Evolutionary conservation across 2,329 filamentous ascomycete genomes (phyloP).

Genomic region (Dactylellina drechsleri): DNA sequence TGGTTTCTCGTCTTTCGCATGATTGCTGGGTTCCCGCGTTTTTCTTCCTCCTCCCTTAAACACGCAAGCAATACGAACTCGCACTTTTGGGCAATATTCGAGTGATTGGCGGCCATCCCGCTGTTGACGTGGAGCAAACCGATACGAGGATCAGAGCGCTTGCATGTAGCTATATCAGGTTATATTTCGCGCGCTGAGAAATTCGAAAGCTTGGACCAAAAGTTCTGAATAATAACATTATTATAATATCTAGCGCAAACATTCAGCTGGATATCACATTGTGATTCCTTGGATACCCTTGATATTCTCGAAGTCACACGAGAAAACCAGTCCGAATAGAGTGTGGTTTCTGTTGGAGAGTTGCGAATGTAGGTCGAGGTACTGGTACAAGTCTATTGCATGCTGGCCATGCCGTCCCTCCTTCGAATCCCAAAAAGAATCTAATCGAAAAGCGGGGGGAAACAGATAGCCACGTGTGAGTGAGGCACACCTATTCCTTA

Average conservation of each 20-base stretch:
- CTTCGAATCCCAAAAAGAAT: constrained; percentile 28
- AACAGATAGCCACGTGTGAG: constrained; percentile 44
- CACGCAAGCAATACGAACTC: too few species aligned
- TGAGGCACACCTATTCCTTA: constrained; percentile 25
- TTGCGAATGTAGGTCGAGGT: constrained; percentile 33
- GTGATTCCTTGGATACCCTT: constrained; percentile 39
- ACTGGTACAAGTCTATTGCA: constrained; percentile 53
- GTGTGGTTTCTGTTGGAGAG: background rate
- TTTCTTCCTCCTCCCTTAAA: too few species aligned
- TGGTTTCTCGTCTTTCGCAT: too few species aligned
- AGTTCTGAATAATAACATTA: constrained; percentile 19
- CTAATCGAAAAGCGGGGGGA: constrained; percentile 52
- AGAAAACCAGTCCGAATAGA: background rate
- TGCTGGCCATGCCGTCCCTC: constrained; percentile 8
- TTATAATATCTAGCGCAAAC: background rate
- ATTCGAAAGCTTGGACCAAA: background rate
- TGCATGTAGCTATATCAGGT: constrained; percentile 48
- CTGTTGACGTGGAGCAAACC: background rate
- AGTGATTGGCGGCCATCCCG: too few species aligned
- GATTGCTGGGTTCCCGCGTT: too few species aligned
- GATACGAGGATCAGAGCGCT: constrained; percentile 47
- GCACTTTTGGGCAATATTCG: too few species aligned
- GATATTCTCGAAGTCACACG: background rate
- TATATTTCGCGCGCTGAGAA: background rate
- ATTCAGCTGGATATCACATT: background rate